Conservation (phyloP, 2,329 filamentous ascomycete genomes). For the Teratosphaeria gauchensis region DNA sequence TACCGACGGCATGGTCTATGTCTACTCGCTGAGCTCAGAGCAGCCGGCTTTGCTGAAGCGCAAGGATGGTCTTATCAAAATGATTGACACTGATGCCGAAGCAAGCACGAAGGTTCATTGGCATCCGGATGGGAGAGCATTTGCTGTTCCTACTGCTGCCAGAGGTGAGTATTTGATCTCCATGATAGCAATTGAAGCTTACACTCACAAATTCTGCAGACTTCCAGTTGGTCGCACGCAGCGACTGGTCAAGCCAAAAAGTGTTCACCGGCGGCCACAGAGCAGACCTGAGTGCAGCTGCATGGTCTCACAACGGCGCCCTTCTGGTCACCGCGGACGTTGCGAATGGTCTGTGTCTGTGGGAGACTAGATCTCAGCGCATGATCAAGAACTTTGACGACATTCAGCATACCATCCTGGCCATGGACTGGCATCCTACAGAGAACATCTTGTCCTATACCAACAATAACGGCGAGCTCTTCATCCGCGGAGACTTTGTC, state of each 20-base stretch:
- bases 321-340: constrained; percentile 59
- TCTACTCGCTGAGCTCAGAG: constrained; percentile 73
- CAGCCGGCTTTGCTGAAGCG: constrained; percentile 73
- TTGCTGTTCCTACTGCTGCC: constrained; percentile 74
- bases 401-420: constrained; percentile 61
- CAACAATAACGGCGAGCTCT: constrained; percentile 84
- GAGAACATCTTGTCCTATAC: constrained; percentile 87
- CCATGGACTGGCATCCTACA: constrained; percentile 81
- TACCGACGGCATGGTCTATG: constrained; percentile 78
- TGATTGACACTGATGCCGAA: constrained; percentile 67
- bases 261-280: constrained; percentile 70
- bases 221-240: constrained; percentile 76
- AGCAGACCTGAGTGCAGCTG: constrained; percentile 73
- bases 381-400: constrained; percentile 71
- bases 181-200: neutral
- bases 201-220: constrained; percentile 26
- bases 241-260: constrained; percentile 81
- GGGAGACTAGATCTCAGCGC: constrained; percentile 83
- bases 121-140: constrained; percentile 91
- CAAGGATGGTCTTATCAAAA: constrained; percentile 75
- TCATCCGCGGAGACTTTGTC: constrained; percentile 67
- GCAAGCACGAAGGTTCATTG: constrained; percentile 66
- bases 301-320: constrained; percentile 92
- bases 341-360: constrained; percentile 60
- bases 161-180: constrained; percentile 29